These are phyloP conservation scores for Coemansia furcata DNA, from an alignment of 192 early-diverging fungal genomes.

Conservation along the genomic window DNA sequence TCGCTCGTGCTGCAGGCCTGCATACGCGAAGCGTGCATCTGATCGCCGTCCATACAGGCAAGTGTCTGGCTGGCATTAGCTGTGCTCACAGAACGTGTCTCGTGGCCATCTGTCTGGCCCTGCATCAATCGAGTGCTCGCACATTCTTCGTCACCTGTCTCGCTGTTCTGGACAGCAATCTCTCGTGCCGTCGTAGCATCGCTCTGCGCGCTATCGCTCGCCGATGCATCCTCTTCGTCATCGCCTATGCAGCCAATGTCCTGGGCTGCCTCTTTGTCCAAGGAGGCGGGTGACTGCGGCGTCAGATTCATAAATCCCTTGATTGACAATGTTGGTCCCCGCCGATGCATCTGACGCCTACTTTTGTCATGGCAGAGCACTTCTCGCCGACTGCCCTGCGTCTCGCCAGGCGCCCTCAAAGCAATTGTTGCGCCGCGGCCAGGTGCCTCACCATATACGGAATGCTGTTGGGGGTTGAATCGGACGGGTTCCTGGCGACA, in stretches of 20 bases:
- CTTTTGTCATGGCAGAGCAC: neutral
- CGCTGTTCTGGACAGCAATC: neutral
- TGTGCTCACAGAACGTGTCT: neutral
- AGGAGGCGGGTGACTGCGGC: neutral
- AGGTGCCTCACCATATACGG: neutral
- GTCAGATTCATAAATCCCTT: conserved; percentile 14
- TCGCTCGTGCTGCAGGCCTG: conserved; percentile 5
- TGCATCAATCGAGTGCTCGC: neutral
- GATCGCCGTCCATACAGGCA: neutral
- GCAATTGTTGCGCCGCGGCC: conserved; percentile 18
- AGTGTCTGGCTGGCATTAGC: neutral
- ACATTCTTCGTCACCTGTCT: neutral
- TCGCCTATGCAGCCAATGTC: neutral
- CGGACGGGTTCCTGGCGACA: conserved; percentile 19
- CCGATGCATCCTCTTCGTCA: neutral
- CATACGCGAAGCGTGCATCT: neutral
- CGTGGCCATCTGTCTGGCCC: neutral
- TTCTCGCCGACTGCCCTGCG: neutral
- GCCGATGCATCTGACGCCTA: neutral
- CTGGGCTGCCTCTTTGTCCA: neutral
- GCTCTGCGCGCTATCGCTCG: neutral
- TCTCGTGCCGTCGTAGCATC: neutral
- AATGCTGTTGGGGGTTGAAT: conserved; percentile 18
- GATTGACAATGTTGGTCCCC: conserved; percentile 15
- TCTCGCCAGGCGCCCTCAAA: conserved; percentile 7